phyloP scores from a whole-genome alignment of 208 protist genomes.

The Spongospora subterranea region DNA sequence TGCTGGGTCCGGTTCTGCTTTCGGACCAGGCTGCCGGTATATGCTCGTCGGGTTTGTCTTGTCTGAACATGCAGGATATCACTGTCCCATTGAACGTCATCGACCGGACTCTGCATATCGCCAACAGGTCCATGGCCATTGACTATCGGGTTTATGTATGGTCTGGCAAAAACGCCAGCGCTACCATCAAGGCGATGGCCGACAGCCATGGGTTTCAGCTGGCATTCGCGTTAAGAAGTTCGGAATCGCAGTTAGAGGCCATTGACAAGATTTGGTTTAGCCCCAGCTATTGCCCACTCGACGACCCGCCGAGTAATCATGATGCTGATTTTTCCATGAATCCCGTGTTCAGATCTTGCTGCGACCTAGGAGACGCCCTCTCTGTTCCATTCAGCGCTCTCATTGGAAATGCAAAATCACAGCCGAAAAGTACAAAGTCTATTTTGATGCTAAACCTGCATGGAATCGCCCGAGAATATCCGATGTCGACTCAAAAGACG shows the following conservation, averaged over 20 bases:
- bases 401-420: too few relatives aligned
- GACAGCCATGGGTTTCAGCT: neutral
- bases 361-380: too few relatives aligned
- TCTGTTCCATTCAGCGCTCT: too few relatives aligned
- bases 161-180: neutral
- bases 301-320: neutral
- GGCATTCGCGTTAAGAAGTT: neutral
- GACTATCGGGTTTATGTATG: constrained; percentile 20
- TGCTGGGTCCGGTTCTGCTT: neutral
- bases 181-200: neutral
- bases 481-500: too few relatives aligned
- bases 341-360: neutral
- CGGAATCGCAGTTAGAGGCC: neutral
- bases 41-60: neutral
- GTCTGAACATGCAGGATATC: neutral
- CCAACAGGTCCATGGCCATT: neutral
- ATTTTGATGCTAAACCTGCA: too few relatives aligned
- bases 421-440: too few relatives aligned
- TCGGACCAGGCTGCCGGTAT: neutral
- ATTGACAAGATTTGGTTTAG: neutral
- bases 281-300: neutral
- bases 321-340: neutral
- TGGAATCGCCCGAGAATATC: too few relatives aligned
- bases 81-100: constrained; percentile 46
- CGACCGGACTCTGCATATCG: neutral